A percentile compares a stretch with the other conserved stretches of the same genome.
phyloP scores from a whole-genome alignment of 257 asterid species.

The Galeopsis tetrahit region DNA sequence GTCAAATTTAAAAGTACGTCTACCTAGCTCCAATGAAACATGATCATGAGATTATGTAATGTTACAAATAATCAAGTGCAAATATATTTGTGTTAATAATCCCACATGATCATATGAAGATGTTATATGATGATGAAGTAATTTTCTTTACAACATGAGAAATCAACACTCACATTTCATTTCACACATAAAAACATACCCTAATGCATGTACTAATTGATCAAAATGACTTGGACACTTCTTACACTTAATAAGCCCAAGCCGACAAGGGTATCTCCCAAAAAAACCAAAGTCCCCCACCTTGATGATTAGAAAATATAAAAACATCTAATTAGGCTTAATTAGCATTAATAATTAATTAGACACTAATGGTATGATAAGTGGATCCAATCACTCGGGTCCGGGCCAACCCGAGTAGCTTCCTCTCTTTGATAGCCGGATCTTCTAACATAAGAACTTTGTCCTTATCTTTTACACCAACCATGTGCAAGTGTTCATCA shows the following conservation, averaged over 20 bases:
- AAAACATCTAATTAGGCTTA: constrained; percentile 20
- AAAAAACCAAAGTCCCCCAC: constrained; percentile 33
- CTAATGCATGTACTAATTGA: constrained; percentile 36
- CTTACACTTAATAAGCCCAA: constrained; percentile 32
- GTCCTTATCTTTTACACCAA: constrained; percentile 78
- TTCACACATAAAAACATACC: constrained; percentile 28
- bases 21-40: too few species aligned
- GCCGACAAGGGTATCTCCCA: constrained; percentile 44
- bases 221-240: constrained; percentile 45
- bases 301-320: constrained; percentile 33
- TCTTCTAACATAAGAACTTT: constrained; percentile 77
- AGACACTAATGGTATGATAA: constrained; percentile 63
- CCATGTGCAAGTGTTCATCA: constrained; percentile 75
- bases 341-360: constrained; percentile 7
- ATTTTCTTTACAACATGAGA: constrained; percentile 27
- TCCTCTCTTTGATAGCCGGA: constrained; percentile 73
- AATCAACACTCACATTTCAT: not conserved
- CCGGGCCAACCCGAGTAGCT: constrained; percentile 48
- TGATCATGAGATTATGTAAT: not conserved
- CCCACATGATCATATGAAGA: not conserved
- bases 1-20: too few species aligned
- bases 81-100: not conserved
- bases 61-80: not conserved
- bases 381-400: constrained; percentile 46
- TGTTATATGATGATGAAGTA: not conserved